phyloP scores from a whole-genome alignment of 495 filamentous ascomycete genomes.

The Aspergillus sclerotiicarbonarius region DNA sequence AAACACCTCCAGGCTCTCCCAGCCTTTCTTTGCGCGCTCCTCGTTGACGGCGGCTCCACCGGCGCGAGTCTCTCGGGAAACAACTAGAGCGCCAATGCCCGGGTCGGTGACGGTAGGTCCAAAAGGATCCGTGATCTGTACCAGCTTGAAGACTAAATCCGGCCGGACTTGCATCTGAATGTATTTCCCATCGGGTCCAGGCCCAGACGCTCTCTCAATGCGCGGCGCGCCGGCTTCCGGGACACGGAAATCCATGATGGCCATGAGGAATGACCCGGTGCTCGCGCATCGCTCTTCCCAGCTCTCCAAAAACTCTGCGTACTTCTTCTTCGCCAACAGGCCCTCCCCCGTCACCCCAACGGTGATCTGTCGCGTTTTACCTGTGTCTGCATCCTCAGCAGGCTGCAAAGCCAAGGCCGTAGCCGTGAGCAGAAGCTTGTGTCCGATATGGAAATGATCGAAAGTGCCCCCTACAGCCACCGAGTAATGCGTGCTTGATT shows the following conservation, averaged over 20 bases:
- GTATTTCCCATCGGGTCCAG: slow-evolving; percentile 51
- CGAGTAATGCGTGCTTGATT: slow-evolving; percentile 41
- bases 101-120: slow-evolving; percentile 88
- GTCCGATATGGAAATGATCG: slow-evolving; percentile 93
- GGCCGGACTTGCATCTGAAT: slow-evolving; percentile 47
- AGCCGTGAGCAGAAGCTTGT: slow-evolving; percentile 89
- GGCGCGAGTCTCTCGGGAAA: slow-evolving; percentile 83
- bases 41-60: slow-evolving; percentile 84
- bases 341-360: slow-evolving; percentile 87
- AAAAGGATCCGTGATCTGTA: slow-evolving; percentile 83
- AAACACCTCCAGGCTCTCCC: slow-evolving; percentile 72
- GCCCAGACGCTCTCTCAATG: slow-evolving; percentile 32
- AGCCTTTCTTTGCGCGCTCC: slow-evolving; percentile 73
- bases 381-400: slow-evolving; percentile 21
- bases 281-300: slow-evolving; percentile 71
- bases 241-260: slow-evolving; percentile 61
- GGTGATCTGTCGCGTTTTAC: slow-evolving; percentile 54
- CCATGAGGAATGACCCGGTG: slow-evolving; percentile 68
- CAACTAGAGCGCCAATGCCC: slow-evolving; percentile 73
- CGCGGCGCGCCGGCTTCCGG: slow-evolving; percentile 24
- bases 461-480: slow-evolving; percentile 94
- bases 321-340: slow-evolving; percentile 84
- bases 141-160: slow-evolving; percentile 61
- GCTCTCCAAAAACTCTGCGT: slow-evolving; percentile 70
- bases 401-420: slow-evolving; percentile 67